A percentile compares a stretch with the other conserved stretches of the same genome.
These are phyloP conservation scores for Myxozyma melibiosi DNA, from an alignment of 805 yeast species.

Conservation along the genomic window DNA sequence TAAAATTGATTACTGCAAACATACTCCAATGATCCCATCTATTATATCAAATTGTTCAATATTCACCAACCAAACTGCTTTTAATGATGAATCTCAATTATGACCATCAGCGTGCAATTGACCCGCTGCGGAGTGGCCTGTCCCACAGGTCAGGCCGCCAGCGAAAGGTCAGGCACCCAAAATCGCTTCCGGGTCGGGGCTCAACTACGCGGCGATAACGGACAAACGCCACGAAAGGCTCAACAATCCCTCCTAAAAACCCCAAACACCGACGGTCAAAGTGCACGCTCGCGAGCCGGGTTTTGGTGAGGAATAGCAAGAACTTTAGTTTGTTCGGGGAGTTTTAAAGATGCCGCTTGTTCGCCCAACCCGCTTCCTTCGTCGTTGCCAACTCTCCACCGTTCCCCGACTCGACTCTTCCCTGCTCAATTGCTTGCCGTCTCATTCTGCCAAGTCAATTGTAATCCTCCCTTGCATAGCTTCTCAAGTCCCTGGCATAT, in stretches of 20 bases:
- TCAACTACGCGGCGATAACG: slow-evolving; percentile 9
- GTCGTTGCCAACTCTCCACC: background rate
- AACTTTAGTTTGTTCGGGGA: background rate
- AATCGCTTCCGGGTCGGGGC: background rate
- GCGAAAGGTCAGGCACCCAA: background rate
- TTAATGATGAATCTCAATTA: too few species aligned
- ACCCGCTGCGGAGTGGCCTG: too few species aligned
- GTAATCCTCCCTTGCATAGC: background rate
- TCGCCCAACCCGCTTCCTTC: background rate
- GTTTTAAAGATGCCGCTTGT: background rate
- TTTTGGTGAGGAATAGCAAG: background rate
- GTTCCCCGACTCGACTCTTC: background rate
- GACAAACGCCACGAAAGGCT: slow-evolving; percentile 1
- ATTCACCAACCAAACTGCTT: too few species aligned
- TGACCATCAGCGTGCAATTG: too few species aligned
- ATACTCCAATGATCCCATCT: too few species aligned
- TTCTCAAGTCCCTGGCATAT: background rate
- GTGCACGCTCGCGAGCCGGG: background rate
- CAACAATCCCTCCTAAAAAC: background rate
- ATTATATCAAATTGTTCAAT: too few species aligned
- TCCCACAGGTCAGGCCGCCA: too few species aligned
- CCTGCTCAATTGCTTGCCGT: slow-evolving; percentile 1
- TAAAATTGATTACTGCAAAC: too few species aligned
- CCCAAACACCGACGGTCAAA: background rate
- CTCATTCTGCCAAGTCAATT: too few species aligned